A percentile compares a stretch with the other conserved stretches of the same genome.
Conservation (phyloP, 2,329 filamentous ascomycete genomes). For the Colletotrichum falcatum region DNA sequence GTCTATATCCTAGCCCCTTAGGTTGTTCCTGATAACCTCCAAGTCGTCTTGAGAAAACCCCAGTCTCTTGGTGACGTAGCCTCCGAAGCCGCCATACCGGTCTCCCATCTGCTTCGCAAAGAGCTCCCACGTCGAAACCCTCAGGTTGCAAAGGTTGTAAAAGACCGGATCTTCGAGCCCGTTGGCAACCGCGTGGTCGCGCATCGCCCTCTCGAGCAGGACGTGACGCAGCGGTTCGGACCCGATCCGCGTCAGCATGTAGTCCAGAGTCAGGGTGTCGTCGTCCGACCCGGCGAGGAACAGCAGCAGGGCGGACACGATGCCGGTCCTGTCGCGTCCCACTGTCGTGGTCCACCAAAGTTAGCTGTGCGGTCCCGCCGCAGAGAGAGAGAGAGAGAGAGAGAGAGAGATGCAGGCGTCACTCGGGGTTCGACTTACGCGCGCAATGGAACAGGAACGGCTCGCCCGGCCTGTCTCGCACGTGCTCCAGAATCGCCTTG, state of each 20-base stretch:
- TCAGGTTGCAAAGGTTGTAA: not conserved
- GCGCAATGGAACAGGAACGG: not conserved
- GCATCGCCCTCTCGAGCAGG: not conserved
- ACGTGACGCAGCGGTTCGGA: not conserved
- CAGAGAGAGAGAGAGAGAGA: no score
- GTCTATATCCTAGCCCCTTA: not conserved
- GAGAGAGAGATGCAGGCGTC: no score
- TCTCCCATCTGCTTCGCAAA: not conserved
- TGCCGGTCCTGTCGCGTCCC: not conserved
- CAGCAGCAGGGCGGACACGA: not conserved
- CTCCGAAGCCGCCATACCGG: not conserved
- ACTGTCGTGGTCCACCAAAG: not conserved
- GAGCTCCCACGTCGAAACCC: not conserved
- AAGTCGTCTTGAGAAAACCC: not conserved
- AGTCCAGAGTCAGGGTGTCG: not conserved
- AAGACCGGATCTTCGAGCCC: not conserved
- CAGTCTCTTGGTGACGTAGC: not conserved
- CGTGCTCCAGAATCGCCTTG: not conserved
- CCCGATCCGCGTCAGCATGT: not conserved
- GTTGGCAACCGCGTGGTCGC: not conserved
- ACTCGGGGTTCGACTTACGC: not conserved
- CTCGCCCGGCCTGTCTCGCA: not conserved
- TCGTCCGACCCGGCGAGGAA: not conserved
- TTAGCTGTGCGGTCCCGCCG: not conserved
- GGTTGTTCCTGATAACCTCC: not conserved